phyloP scores from a whole-genome alignment of 1,284 basidiomycete genomes.

The Leccinum fuscescens region DNA sequence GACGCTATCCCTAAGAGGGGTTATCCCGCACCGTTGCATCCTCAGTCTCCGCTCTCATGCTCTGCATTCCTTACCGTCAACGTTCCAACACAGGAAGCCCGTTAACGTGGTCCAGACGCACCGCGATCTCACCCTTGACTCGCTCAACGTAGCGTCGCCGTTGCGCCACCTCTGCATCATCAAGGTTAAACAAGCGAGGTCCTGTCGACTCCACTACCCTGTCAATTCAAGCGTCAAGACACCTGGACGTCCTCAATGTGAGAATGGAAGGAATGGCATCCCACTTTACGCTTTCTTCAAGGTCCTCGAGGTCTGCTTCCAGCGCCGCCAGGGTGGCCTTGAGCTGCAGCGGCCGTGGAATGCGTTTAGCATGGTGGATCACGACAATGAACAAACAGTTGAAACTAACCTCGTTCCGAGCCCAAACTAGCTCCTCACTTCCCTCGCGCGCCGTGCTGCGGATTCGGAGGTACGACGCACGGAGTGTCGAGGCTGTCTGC shows the following conservation, averaged over 20 bases:
- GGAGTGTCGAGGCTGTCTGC: conserved; percentile 65
- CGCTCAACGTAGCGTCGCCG: conserved; percentile 73
- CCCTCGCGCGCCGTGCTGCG: conserved; percentile 64
- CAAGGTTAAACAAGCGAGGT: conserved; percentile 80
- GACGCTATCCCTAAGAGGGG: not conserved
- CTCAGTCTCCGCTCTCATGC: conserved; percentile 57
- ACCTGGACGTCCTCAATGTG: not conserved
- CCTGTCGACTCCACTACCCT: conserved; percentile 81
- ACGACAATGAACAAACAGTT: not conserved
- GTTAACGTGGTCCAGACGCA: conserved; percentile 41
- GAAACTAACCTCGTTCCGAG: conserved; percentile 62
- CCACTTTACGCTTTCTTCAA: conserved; percentile 85
- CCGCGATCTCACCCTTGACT: conserved; percentile 74
- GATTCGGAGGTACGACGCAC: conserved; percentile 75
- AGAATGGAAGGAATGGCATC: conserved; percentile 16
- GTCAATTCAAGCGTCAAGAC: conserved; percentile 12
- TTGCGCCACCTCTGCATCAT: conserved; percentile 68
- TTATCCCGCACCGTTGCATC: conserved; percentile 20
- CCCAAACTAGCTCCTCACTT: conserved; percentile 73
- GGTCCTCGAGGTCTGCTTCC: conserved; percentile 82
- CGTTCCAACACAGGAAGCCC: conserved; percentile 5
- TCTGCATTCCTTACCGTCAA: conserved; percentile 50
- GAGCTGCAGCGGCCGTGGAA: conserved; percentile 45
- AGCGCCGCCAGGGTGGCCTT: conserved; percentile 72
- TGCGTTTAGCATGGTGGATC: not conserved